Evolutionary conservation across 75 land plant species (phyloP), one percentile per base, ranked within the genome.

Genomic region (Picea sitchensis): DNA sequence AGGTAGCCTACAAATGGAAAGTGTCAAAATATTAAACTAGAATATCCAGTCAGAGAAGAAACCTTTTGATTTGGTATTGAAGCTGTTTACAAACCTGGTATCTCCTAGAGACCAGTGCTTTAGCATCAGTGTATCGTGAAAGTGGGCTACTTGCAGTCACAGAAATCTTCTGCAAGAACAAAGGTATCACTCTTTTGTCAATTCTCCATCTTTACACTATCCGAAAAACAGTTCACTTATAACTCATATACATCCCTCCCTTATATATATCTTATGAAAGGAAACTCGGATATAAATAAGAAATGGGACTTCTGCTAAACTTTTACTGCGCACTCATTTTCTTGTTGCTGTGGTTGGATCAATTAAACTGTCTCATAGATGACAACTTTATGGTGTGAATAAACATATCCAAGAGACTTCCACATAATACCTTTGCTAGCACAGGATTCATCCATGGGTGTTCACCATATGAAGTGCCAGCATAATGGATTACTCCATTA

Each of bases 361-460:
- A 41, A 44, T 44, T 7, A 41, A 71, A 17, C 14, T 9, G 23
- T 71, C 7, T n/a, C 26, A 44, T 32, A 7, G n/a, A 44, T 9
- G 17, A n/a, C 23, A 71, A 9, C 11, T 4, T 71, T 71, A 71
- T 9, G 9, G 21, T 12, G 11, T 44, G 4, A 71, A 71, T n/a
- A 44, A 18, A 13, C 2, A 23, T 47, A 41, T 44, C 8, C 44
- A 5, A 71, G 9, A 34, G 17, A 12, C 56, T 71, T n/a, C 54
- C 74, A 20, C 74, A 44, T 71, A 51, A 75, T 78, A 91, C 99
- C 92, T 96, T 92, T 18, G 91, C 75, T n/a, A 96, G 61, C 75
- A 91, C 91, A 51, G 99, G 99, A 80, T 96, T 96, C 75, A 96
- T 90, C 99, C 99, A 96, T 31, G 81, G 86, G 78, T 96, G 99